Evolutionary conservation across 2,329 filamentous ascomycete species (phyloP), one percentile per base, ranked within the genome.

Genomic region (Stemphylium beticola): DNA sequence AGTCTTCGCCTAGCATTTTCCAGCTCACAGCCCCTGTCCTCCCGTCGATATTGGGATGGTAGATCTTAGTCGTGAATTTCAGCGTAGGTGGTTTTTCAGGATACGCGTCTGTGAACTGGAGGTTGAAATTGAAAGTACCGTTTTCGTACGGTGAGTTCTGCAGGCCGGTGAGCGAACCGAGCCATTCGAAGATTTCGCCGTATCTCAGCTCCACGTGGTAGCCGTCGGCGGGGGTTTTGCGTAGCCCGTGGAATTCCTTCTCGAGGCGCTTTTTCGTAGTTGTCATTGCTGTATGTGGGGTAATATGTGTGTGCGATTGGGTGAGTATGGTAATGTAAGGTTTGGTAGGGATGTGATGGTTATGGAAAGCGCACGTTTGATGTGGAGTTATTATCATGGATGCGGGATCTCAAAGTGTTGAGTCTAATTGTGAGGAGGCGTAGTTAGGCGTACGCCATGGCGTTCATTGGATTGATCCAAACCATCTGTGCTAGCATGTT

Each of bases 81-180:
- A 53, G 10, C 14, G 37, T 53, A 3, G 51, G 51, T 10, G 51
- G 51, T 20, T 39, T 26, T 14, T 31, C 38, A 0, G 51, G 51
- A 11, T 49, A 53, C 4, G 49, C 51, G 0, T 49, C 38, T 29
- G 51, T 49, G 45, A 49, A 53, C 11, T 48, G 43, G 15, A 53
- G 22, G 38, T 48, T 33, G 32, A 49, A 49, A 3, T 4, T 9
- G 15, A 53, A 53, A 5, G 18, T 53, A 0, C 51, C 51, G 5
- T 39, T 31, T 38, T 49, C 44, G 24, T 53, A 53, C 8, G 44
- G 32, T 2, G 44, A 49, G 18, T 20, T 22, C 2, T 20, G 3
- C 4, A 53, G 43, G 7, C 50, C 50, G 9, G 42, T 32, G 1
- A 53, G 44, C 1, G 39, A 43, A 7, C 45, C 45, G 4, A 17